These are phyloP conservation scores for Lotmaria passim DNA, from an alignment of 208 protist species.

Conservation along the genomic window DNA sequence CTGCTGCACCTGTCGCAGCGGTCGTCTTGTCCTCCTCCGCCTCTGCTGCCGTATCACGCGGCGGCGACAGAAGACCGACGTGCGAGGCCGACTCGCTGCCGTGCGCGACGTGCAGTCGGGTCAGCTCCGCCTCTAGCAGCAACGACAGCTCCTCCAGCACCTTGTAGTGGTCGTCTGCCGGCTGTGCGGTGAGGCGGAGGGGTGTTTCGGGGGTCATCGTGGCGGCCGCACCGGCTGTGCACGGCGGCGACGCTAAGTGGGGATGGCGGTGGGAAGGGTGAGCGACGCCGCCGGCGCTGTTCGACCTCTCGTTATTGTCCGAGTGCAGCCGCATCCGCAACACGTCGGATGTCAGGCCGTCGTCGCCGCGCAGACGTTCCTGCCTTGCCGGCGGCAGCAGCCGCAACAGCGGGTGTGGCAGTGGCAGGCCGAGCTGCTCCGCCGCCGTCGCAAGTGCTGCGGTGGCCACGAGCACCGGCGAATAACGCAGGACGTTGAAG, in stretches of 20 bases:
- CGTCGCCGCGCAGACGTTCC: constrained; percentile 25
- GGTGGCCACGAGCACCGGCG: constrained; percentile 40
- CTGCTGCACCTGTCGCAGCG: neutral
- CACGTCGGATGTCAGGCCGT: neutral
- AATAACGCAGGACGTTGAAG: constrained; percentile 29
- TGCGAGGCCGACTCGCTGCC: neutral
- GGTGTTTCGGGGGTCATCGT: neutral
- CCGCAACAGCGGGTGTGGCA: constrained; percentile 44
- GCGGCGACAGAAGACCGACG: neutral
- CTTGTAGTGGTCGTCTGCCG: constrained; percentile 25
- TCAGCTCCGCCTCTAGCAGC: constrained; percentile 32
- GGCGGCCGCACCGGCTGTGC: neutral
- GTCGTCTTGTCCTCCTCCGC: constrained; percentile 4
- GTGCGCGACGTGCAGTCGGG: constrained; percentile 8
- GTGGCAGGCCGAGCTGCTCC: constrained; percentile 39
- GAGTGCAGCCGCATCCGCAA: neutral
- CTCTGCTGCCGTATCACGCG: neutral
- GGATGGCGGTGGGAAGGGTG: neutral
- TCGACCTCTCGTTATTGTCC: constrained; percentile 4
- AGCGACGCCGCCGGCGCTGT: neutral
- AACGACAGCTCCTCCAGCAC: constrained; percentile 29
- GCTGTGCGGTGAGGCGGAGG: constrained; percentile 13
- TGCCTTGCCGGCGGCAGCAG: constrained; percentile 35
- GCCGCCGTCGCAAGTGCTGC: constrained; percentile 55
- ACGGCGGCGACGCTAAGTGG: neutral